These are phyloP conservation scores for Lentinula raphanica DNA, from an alignment of 768 basidiomycete genomes.

Conservation along the genomic window DNA sequence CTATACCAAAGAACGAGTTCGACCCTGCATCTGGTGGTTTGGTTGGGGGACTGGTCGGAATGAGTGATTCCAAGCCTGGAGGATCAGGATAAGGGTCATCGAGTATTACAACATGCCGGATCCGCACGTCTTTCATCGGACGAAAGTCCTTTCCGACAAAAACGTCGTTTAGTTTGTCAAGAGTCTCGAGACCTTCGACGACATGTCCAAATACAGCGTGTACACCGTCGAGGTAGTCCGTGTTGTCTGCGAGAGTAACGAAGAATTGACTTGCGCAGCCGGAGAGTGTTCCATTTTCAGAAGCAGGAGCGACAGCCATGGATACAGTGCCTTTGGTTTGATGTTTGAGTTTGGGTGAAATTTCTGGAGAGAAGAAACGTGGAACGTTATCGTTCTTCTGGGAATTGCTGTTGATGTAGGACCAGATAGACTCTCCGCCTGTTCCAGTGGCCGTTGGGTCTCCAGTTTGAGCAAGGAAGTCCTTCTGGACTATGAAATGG, in stretches of 20 bases:
- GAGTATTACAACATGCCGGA: slow-evolving; percentile 92
- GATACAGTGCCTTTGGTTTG: slow-evolving; percentile 82
- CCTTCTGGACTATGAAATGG: slow-evolving; percentile 75
- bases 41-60: slow-evolving; percentile 72
- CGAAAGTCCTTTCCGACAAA: slow-evolving; percentile 84
- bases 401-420: slow-evolving; percentile 49
- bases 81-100: slow-evolving; percentile 97
- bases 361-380: slow-evolving; percentile 88
- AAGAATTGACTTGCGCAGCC: slow-evolving; percentile 97
- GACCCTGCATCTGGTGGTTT: slow-evolving; percentile 77
- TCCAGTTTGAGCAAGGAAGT: slow-evolving; percentile 95
- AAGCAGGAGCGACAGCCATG: slow-evolving; percentile 91
- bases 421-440: slow-evolving; percentile 89
- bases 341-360: slow-evolving; percentile 81
- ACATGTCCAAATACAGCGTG: slow-evolving; percentile 95
- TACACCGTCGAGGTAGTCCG: slow-evolving; percentile 91
- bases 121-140: slow-evolving; percentile 90
- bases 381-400: slow-evolving; percentile 26
- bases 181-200: slow-evolving; percentile 87
- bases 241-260: slow-evolving; percentile 83
- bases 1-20: slow-evolving; percentile 51
- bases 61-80: slow-evolving; percentile 45
- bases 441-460: slow-evolving; percentile 94
- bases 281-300: slow-evolving; percentile 52
- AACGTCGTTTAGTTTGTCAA: slow-evolving; percentile 90